Conservation (phyloP, 2,329 filamentous ascomycete genomes). For the Triangularia setosa region DNA sequence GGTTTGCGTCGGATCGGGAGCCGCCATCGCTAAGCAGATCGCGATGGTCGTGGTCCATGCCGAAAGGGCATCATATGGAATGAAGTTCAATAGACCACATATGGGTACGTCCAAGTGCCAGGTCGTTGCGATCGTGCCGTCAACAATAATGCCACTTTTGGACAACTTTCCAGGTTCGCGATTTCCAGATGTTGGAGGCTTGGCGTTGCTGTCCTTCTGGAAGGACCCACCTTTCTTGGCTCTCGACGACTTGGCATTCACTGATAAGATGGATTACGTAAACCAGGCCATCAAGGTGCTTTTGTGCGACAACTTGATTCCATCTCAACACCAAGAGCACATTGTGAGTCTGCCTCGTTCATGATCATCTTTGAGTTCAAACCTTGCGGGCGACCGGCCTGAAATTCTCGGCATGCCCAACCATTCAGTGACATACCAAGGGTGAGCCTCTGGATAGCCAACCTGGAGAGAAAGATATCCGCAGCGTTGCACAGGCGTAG, state of each 20-base stretch:
- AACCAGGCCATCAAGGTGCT: conserved; percentile 6
- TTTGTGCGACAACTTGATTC: background rate
- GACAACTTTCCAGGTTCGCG: background rate
- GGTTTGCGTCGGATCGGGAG: conserved; percentile 9
- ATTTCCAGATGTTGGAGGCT: background rate
- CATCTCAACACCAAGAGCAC: background rate
- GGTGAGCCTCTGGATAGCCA: too few species aligned
- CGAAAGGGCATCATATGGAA: conserved; percentile 12
- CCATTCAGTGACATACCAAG: too few species aligned
- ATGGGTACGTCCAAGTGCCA: background rate
- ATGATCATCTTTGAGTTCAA: too few species aligned
- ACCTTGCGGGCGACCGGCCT: too few species aligned
- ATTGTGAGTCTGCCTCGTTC: background rate
- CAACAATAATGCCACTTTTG: conserved; percentile 6
- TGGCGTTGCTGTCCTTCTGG: conserved; percentile 10
- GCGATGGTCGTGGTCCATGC: conserved; percentile 26
- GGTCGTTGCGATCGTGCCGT: background rate
- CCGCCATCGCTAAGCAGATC: conserved; percentile 20
- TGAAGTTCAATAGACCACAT: background rate
- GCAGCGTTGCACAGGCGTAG: background rate
- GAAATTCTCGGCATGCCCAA: too few species aligned
- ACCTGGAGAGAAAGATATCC: too few species aligned
- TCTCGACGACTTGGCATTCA: conserved; percentile 1
- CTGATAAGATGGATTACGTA: background rate
- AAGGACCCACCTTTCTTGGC: background rate